Evolutionary conservation across 2,329 filamentous ascomycete species (phyloP), one percentile per base, ranked within the genome.

Genomic region (Ceratocystis variospora): DNA sequence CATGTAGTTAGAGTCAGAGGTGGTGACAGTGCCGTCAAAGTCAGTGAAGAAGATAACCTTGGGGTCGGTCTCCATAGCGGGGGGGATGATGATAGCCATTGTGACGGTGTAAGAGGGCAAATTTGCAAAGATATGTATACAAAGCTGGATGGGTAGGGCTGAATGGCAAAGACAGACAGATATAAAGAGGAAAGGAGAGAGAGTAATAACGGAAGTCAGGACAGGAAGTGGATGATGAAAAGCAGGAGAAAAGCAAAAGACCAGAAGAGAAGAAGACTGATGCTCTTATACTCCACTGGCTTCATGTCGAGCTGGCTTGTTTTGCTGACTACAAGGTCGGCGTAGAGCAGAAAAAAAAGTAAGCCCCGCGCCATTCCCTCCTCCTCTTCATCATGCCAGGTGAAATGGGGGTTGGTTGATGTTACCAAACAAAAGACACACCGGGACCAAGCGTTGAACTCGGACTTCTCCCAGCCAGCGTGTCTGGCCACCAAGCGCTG

Each of bases 1-100:
- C 75, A 76, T 83, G 76, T 84, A 83, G 74, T 86, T 87, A 74
- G 79, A 83, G 76, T 87, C 84, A 72, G 82, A 79, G 66, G 80
- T 81, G 62, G 93, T 96, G 74, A 96, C 93, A 65, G 92, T 97
- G 73, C 94, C 94, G 77, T 99, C 94, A 74, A 97, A 97, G 78
- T 99, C 94, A 71, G 92, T 96, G 80, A 97, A 97, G 83, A 99
- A 96, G 80, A 99, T 92, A 79, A 90, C 89, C 77, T 90, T 88
- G 63, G 92, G 92, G 74, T 88, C 85, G 67, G 80, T 85, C 72
- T 79, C 79, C 75, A 87, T 68, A 15, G 67, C 65, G 45, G 67
- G 64, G 50, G 67, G 67, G 50, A 68, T 53, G 22, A 46, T 65
- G 53, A 68, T 66, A 31, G 66, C 64, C 66, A 68, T 68, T 48